Conservation (phyloP, 2,329 filamentous ascomycete genomes). For the Ascochyta pisi region DNA sequence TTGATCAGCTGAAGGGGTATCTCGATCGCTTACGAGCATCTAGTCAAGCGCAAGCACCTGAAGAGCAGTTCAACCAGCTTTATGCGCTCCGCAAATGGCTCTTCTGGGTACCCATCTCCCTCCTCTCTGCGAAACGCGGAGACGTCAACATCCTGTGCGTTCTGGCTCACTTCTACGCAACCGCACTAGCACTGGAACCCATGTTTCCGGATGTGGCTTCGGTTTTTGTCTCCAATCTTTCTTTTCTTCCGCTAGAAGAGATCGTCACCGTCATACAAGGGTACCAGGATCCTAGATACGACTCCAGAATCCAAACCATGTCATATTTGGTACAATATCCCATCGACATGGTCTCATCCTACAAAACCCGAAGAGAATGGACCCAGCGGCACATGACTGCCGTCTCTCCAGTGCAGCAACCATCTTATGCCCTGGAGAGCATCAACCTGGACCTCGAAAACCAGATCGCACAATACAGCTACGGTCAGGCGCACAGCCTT, state of each 20-base stretch:
- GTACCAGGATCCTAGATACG: slow-evolving; percentile 50
- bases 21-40: slow-evolving; percentile 54
- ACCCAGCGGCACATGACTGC: slow-evolving; percentile 45
- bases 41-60: slow-evolving; percentile 60
- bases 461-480: slow-evolving; percentile 51
- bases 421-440: slow-evolving; percentile 47
- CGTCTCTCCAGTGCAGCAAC: slow-evolving; percentile 44
- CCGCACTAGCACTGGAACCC: slow-evolving; percentile 85
- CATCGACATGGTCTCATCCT: slow-evolving; percentile 51
- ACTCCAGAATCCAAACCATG: slow-evolving; percentile 52
- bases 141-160: slow-evolving; percentile 82
- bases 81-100: slow-evolving; percentile 90
- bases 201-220: slow-evolving; percentile 91
- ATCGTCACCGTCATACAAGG: slow-evolving; percentile 76
- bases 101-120: slow-evolving; percentile 90
- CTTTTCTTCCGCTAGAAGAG: slow-evolving; percentile 82
- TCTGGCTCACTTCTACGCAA: slow-evolving; percentile 89
- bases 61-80: slow-evolving; percentile 88
- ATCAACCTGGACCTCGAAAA: slow-evolving; percentile 51
- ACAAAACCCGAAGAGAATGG: slow-evolving; percentile 52
- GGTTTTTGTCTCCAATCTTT: slow-evolving; percentile 74
- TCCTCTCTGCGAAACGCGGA: slow-evolving; percentile 76
- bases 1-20: slow-evolving; percentile 57
- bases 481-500: slow-evolving; percentile 49
- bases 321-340: slow-evolving; percentile 56